phyloP scores from a whole-genome alignment of 169 alveolate species.

The Miamiensis avidus region DNA sequence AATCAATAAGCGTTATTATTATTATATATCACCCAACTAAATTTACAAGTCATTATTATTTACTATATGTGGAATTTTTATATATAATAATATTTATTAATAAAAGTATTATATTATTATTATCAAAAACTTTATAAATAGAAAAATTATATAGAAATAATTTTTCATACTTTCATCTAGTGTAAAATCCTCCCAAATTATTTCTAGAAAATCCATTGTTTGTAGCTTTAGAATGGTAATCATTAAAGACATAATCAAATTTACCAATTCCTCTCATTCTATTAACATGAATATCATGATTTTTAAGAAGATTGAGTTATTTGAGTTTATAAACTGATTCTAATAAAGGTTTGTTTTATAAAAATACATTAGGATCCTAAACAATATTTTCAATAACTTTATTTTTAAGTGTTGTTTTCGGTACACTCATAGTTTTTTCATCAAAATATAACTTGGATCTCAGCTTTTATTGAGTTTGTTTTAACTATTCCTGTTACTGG shows the following conservation, averaged over 20 bases:
- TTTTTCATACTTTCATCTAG: conserved; percentile 40
- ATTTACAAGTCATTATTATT: no score
- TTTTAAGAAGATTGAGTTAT: conserved; percentile 32
- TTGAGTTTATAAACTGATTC: conserved; percentile 37
- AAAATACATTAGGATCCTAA: conserved; percentile 33
- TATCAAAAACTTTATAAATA: no score
- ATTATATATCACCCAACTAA: no score
- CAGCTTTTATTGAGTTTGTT: conserved; percentile 6
- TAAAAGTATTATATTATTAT: no score
- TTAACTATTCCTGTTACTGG: not conserved
- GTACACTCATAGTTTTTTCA: conserved; percentile 43
- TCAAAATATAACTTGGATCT: conserved; percentile 40
- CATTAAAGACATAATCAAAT: conserved; percentile 35
- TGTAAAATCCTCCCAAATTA: conserved; percentile 43
- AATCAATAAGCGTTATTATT: no score
- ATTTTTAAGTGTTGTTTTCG: conserved; percentile 42
- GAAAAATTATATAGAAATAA: no score
- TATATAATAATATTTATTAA: no score
- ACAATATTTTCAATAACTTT: conserved; percentile 42
- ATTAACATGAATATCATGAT: conserved; percentile 33
- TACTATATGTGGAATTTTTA: no score
- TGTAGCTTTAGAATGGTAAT: conserved; percentile 45
- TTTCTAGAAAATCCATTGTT: conserved; percentile 46
- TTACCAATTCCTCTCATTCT: conserved; percentile 33
- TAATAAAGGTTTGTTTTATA: conserved; percentile 19